A percentile compares a stretch with the other conserved stretches of the same genome.
Evolutionary conservation across 148 eudicot genomes (phyloP).

Genomic region (Silene conica): DNA sequence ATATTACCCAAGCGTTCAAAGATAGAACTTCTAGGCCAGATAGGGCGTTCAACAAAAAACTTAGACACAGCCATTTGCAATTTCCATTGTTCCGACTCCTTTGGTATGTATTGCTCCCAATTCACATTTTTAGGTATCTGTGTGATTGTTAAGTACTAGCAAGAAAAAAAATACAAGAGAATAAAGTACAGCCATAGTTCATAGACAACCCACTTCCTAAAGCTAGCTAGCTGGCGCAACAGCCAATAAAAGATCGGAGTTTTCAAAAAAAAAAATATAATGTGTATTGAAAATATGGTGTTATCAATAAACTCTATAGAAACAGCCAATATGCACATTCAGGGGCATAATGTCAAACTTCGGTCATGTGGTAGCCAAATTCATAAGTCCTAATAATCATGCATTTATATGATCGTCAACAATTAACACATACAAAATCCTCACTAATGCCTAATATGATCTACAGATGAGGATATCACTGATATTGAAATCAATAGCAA

Average conservation of each 20-base stretch:
- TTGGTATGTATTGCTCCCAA: constrained; percentile 62
- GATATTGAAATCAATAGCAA: constrained; percentile 75
- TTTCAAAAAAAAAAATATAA: too few species aligned
- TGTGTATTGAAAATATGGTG: too few species aligned
- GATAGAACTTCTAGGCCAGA: constrained; percentile 73
- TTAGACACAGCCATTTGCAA: constrained; percentile 69
- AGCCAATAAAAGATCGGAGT: not conserved
- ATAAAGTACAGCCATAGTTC: not conserved
- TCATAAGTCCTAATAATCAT: not conserved
- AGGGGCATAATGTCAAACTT: too few species aligned
- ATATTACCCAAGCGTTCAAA: constrained; percentile 59
- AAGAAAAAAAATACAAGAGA: constrained; percentile 5
- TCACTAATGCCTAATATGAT: constrained; percentile 1
- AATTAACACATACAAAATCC: not conserved
- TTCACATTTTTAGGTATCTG: constrained; percentile 78
- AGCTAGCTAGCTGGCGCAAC: constrained; percentile 9
- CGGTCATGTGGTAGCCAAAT: not conserved
- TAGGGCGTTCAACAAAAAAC: constrained; percentile 86
- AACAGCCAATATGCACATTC: too few species aligned
- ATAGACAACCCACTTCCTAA: not conserved
- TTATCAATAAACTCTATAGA: too few species aligned
- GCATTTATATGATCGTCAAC: not conserved
- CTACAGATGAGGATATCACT: constrained; percentile 67
- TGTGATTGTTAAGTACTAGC: constrained; percentile 55
- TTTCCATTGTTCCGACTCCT: constrained; percentile 66